These are phyloP conservation scores for Rhizopus microsporus DNA, from an alignment of 371 early-diverging fungal genomes.

Conservation along the genomic window DNA sequence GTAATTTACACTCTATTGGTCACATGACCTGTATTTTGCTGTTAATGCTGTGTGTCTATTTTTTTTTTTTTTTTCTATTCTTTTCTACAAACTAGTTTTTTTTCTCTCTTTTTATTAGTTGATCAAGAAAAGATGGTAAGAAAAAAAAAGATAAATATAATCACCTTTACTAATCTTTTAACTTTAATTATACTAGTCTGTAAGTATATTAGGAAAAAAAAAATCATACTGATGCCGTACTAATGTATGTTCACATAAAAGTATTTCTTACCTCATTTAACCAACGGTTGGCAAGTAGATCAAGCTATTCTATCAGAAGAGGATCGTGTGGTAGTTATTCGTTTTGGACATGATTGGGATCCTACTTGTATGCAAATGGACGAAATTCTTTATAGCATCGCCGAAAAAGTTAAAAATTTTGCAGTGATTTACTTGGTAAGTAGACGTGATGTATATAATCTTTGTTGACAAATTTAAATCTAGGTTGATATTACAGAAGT, in stretches of 20 bases:
- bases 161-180: background rate
- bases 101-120: background rate
- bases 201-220: conserved; percentile 6
- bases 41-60: no score
- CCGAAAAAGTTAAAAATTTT: conserved; percentile 97
- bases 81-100: background rate
- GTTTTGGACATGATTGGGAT: conserved; percentile 98
- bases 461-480: conserved; percentile 5
- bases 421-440: conserved; percentile 90
- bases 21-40: no score
- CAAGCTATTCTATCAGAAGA: conserved; percentile 98
- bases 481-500: conserved; percentile 81
- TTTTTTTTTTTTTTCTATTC: background rate
- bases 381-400: conserved; percentile 88
- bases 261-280: conserved; percentile 82
- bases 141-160: background rate
- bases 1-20: no score
- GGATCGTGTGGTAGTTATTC: conserved; percentile 93
- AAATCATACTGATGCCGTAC: background rate
- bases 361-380: conserved; percentile 97
- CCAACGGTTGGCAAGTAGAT: conserved; percentile 96
- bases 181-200: conserved; percentile 10
- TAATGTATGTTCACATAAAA: conserved; percentile 9
- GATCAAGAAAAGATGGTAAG: background rate
- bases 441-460: background rate